These are phyloP conservation scores for Cucumis cinereus DNA, from an alignment of 306 rosid species.

Conservation along the genomic window DNA sequence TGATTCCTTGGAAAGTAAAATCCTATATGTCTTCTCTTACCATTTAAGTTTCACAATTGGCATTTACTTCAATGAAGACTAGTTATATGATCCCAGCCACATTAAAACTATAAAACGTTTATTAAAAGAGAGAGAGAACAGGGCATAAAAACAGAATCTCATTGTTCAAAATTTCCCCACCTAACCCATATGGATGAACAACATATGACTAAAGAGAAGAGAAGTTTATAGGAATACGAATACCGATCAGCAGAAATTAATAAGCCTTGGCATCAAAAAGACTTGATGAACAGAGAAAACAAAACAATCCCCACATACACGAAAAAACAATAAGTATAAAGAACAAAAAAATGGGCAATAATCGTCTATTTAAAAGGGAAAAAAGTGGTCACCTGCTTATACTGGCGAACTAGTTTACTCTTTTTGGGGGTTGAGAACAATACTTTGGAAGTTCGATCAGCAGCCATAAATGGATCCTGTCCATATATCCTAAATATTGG, in stretches of 20 bases:
- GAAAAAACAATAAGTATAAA: not conserved
- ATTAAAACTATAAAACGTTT: not conserved
- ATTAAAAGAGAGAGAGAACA: not conserved
- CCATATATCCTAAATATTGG: constrained; percentile 94
- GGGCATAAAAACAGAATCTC: not conserved
- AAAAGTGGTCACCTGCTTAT: constrained; percentile 61
- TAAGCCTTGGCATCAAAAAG: not conserved
- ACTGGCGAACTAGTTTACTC: constrained; percentile 68
- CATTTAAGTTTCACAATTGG: not conserved
- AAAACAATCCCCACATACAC: not conserved
- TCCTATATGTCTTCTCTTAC: not conserved
- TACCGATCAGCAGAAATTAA: not conserved
- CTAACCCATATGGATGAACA: not conserved
- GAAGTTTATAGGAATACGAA: not conserved
- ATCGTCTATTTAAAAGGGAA: not conserved
- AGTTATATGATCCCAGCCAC: not conserved
- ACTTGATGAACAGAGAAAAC: not conserved
- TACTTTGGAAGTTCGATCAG: constrained; percentile 77
- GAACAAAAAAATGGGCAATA: not conserved
- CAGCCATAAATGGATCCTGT: constrained; percentile 80
- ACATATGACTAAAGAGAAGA: not conserved
- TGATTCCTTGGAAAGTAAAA: not conserved
- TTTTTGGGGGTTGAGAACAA: constrained; percentile 82
- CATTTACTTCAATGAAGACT: not conserved
- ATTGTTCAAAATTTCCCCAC: not conserved